phyloP scores from a whole-genome alignment of 192 early-diverging fungal species.

The Podila horticola region DNA sequence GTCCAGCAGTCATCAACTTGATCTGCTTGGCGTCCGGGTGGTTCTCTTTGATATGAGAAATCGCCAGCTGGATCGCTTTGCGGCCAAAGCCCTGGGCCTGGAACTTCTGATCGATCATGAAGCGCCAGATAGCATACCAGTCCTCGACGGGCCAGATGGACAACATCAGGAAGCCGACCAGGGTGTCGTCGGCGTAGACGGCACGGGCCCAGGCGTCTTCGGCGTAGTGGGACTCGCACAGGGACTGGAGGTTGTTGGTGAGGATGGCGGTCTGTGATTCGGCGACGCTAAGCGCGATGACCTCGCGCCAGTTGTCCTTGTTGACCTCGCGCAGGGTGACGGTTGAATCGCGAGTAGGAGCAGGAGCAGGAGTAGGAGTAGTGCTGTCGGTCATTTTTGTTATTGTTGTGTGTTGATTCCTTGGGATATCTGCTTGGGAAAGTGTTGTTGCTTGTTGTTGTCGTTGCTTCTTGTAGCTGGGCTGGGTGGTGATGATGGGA shows the following conservation, averaged over 20 bases:
- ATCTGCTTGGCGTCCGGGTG: conserved; percentile 14
- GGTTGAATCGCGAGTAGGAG: conserved; percentile 8
- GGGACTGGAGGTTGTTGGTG: conserved; percentile 3
- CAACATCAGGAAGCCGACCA: conserved; percentile 16
- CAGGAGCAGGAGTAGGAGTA: no score
- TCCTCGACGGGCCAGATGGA: conserved; percentile 10
- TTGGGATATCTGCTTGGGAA: no score
- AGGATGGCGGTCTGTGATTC: conserved; percentile 1
- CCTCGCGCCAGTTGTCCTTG: conserved; percentile 15
- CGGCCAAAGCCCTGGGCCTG: conserved; percentile 5
- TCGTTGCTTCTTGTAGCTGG: no score
- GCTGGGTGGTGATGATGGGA: no score
- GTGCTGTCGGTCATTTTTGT: no score
- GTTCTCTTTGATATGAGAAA: neutral
- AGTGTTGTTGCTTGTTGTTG: no score
- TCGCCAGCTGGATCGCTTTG: conserved; percentile 10
- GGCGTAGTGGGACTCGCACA: conserved; percentile 16
- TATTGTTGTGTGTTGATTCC: no score
- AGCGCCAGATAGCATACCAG: conserved; percentile 16
- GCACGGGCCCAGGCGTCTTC: conserved; percentile 18
- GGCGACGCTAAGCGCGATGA: conserved; percentile 1
- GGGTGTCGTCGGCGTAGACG: conserved; percentile 14
- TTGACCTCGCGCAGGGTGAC: conserved; percentile 12
- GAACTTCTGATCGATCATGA: conserved; percentile 23
- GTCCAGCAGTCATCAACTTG: conserved; percentile 5